Conservation (phyloP, 495 filamentous ascomycete genomes). For the Saxophila tyrrhenica region DNA sequence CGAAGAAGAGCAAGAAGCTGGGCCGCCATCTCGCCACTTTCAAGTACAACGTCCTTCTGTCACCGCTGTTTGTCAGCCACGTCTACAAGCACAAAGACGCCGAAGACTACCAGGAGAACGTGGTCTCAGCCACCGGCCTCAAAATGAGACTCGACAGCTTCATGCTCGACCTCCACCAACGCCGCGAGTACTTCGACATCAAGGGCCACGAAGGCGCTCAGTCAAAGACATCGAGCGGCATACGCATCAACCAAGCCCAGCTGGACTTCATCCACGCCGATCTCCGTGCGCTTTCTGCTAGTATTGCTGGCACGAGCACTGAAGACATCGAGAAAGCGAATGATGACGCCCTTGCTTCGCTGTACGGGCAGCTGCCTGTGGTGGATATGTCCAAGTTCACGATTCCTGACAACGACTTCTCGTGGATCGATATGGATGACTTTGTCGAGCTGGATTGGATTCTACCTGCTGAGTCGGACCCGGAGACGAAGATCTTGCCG, state of each 20-base stretch:
- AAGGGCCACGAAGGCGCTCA: slow-evolving; percentile 59
- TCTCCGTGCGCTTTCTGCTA: slow-evolving; percentile 85
- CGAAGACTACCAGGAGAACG: slow-evolving; percentile 69
- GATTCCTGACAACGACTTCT: slow-evolving; percentile 86
- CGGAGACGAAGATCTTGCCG: slow-evolving; percentile 85
- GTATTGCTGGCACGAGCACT: slow-evolving; percentile 63
- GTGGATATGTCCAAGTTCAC: slow-evolving; percentile 78
- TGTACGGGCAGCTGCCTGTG: slow-evolving; percentile 40
- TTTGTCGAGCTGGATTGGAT: slow-evolving; percentile 98
- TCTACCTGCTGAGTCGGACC: slow-evolving; percentile 77
- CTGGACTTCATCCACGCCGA: slow-evolving; percentile 88
- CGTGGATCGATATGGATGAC: slow-evolving; percentile 98
- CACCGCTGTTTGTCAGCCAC: slow-evolving; percentile 86
- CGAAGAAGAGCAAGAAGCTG: slow-evolving; percentile 97
- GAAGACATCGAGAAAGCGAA: slow-evolving; percentile 60
- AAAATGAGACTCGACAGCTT: slow-evolving; percentile 91
- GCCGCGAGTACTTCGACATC: slow-evolving; percentile 81
- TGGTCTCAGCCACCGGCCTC: slow-evolving; percentile 81
- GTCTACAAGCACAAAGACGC: slow-evolving; percentile 97
- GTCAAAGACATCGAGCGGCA: slow-evolving; percentile 69
- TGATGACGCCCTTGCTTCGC: slow-evolving; percentile 44
- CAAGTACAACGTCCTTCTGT: slow-evolving; percentile 89
- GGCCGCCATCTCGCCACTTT: slow-evolving; percentile 91
- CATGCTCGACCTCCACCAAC: slow-evolving; percentile 91
- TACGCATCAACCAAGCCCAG: slow-evolving; percentile 89